Evolutionary conservation across 2,329 filamentous ascomycete species (phyloP), one percentile per base, ranked within the genome.

Genomic region (Xylariaceae sp.): DNA sequence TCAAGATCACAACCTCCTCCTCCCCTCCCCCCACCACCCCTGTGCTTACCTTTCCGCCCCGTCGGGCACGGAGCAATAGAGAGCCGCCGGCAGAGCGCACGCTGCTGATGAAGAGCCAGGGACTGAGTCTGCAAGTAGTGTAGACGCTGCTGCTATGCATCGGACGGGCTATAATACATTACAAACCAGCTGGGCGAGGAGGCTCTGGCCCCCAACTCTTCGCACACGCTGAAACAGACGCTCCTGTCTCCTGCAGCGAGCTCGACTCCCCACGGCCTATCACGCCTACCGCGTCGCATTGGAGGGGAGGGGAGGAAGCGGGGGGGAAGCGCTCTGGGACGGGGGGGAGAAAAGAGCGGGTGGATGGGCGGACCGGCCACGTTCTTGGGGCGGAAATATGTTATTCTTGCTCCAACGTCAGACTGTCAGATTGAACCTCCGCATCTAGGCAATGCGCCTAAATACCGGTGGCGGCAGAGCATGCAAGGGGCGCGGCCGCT

Each of bases 61-160:
- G 40, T 45, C n/a, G n/a, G 45, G 32, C 31, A 36, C 49, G 49
- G 50, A 50, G 44, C 29, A 48, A 53, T 49, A 47, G 47, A 49
- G 40, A 47, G 45, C 42, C 49, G 49, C 47, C 39, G 36, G 36
- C 21, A 7, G 14, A n/a, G 8, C 15, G 12, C 4, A n/a, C 12
- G 11, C 13, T 19, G 8, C 14, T 18, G 29, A n/a, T 12, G 18
- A n/a, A 19, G 29, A 18, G 8, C 15, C 9, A 3, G 18, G 29
- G 8, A 17, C 19, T 11, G 5, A 15, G 11, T 6, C 19, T 19
- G 14, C 7, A 13, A 19, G 10, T n/a, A 6, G 5, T 31, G 5
- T 19, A 19, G 8, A 5, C 16, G 17, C 11, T 19, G 24, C 27
- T 26, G 25, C 14, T 17, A 27, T 19, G 13, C 14, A 38, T n/a